phyloP scores from a whole-genome alignment of 495 filamentous ascomycete genomes.

The Gamarada debralockiae region DNA sequence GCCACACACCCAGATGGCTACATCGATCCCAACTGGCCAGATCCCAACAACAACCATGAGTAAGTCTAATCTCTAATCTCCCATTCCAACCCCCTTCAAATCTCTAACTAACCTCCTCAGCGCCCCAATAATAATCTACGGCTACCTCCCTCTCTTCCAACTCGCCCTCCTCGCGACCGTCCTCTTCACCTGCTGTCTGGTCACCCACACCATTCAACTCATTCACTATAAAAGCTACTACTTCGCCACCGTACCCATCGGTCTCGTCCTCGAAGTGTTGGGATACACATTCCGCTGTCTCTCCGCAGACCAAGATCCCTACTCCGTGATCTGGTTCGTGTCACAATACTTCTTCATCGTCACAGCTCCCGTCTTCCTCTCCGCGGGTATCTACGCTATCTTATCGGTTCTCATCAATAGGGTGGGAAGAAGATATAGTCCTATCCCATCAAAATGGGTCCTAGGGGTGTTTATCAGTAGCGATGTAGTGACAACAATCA shows the following conservation, averaged over 20 bases:
- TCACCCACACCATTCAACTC: constrained; percentile 27
- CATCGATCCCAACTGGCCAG: too few species aligned
- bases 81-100: too few species aligned
- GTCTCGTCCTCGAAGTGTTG: constrained; percentile 37
- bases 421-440: too few species aligned
- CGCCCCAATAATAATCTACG: too few species aligned
- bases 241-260: constrained; percentile 28
- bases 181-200: constrained; percentile 28
- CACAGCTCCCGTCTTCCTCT: constrained; percentile 50
- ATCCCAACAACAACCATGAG: too few species aligned
- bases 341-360: constrained; percentile 59
- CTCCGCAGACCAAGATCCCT: constrained; percentile 39
- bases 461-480: too few species aligned
- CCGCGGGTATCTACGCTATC: constrained; percentile 49
- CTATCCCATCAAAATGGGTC: too few species aligned
- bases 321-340: constrained; percentile 48
- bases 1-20: too few species aligned
- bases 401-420: constrained; percentile 40
- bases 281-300: constrained; percentile 40
- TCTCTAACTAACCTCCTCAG: too few species aligned
- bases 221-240: constrained; percentile 27
- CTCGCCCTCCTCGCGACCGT: constrained; percentile 26
- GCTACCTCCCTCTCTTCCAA: constrained; percentile 31
- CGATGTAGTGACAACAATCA: too few species aligned
- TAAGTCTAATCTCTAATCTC: too few species aligned